Evolutionary conservation across 345 rosid genomes (phyloP).

Genomic region (Moricandia moricandioides): DNA sequence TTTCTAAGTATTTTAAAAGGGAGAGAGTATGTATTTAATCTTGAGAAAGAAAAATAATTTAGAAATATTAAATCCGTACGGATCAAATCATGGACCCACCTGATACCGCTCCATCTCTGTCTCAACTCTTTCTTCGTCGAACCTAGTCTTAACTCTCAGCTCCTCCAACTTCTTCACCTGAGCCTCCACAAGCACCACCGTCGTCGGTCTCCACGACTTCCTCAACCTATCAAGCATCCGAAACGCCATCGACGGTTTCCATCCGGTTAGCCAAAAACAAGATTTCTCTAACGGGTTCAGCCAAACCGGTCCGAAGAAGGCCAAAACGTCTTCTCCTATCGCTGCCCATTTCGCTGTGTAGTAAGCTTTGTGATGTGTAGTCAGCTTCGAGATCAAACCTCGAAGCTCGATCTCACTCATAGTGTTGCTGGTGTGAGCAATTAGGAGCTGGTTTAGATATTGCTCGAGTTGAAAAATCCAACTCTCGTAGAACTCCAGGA

Average conservation of each 20-base stretch:
- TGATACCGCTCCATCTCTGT: constrained; percentile 88
- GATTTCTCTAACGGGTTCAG: constrained; percentile 57
- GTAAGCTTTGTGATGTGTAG: constrained; percentile 72
- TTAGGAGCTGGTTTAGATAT: constrained; percentile 40
- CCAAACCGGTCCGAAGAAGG: constrained; percentile 68
- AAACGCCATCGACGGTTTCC: constrained; percentile 69
- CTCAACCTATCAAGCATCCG: constrained; percentile 47
- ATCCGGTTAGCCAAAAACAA: constrained; percentile 74
- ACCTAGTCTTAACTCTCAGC: constrained; percentile 51
- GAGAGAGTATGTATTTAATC: not conserved
- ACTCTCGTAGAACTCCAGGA: constrained; percentile 52
- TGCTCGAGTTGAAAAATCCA: constrained; percentile 63
- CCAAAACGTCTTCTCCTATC: constrained; percentile 60
- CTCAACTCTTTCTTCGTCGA: constrained; percentile 70
- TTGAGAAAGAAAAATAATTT: not conserved
- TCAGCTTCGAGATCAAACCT: constrained; percentile 53
- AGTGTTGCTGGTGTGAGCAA: constrained; percentile 29
- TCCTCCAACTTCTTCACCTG: constrained; percentile 54
- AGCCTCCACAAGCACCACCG: constrained; percentile 40
- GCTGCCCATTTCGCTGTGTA: constrained; percentile 76
- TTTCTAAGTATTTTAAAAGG: no score
- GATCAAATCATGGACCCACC: constrained; percentile 25
- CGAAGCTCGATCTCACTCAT: constrained; percentile 35
- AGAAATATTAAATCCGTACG: constrained; percentile 1
- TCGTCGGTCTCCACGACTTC: constrained; percentile 22